A percentile compares a stretch with the other conserved stretches of the same genome.
Conservation (phyloP, 306 rosid species). For the Castanea crenata region DNA sequence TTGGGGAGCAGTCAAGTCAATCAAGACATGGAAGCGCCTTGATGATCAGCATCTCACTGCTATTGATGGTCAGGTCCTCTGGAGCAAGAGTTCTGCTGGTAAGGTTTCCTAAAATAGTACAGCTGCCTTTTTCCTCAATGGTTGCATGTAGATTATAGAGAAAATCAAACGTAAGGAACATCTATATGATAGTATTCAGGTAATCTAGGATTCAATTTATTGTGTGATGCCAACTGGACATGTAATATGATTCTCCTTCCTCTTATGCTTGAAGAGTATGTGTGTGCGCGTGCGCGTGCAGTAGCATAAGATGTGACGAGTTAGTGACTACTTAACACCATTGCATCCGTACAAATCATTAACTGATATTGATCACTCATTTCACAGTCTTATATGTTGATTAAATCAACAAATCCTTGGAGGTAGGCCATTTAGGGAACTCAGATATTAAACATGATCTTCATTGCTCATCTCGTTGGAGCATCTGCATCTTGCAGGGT, state of each 20-base stretch:
- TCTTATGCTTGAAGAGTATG: background rate
- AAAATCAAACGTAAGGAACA: background rate
- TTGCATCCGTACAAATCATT: background rate
- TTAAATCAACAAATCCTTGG: background rate
- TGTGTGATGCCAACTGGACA: constrained; percentile 1
- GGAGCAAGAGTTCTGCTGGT: constrained; percentile 70
- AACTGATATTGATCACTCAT: background rate
- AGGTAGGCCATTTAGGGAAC: background rate
- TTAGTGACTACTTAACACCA: background rate
- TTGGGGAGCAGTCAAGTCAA: constrained; percentile 81
- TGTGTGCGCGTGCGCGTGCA: fast-evolving
- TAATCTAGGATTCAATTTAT: background rate
- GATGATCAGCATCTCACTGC: constrained; percentile 66
- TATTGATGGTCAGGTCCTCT: constrained; percentile 57
- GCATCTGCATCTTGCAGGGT: background rate
- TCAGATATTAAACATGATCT: background rate
- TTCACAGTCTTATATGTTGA: background rate
- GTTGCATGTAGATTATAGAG: constrained; percentile 11
- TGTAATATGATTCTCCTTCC: background rate
- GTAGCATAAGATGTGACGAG: background rate
- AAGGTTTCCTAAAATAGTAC: constrained; percentile 25
- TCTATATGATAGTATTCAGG: background rate
- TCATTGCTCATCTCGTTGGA: background rate
- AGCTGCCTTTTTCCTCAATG: background rate
- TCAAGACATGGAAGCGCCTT: constrained; percentile 89